These are phyloP conservation scores for Paracamarosporium sp. DNA, from an alignment of 2,329 filamentous ascomycete genomes.

Conservation along the genomic window DNA sequence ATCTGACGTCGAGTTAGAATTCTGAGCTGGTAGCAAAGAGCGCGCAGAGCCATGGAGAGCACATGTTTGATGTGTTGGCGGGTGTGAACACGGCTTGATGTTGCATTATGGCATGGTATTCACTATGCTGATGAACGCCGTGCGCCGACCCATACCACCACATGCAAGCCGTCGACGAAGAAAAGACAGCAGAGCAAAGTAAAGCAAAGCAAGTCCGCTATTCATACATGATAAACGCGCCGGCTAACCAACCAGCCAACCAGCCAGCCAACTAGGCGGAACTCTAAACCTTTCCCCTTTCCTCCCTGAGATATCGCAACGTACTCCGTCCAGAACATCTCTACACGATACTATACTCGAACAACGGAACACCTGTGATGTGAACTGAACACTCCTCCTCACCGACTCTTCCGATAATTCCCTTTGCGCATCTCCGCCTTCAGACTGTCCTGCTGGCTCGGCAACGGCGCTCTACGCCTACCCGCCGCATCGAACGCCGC, in stretches of 20 bases:
- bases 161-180: too few species aligned
- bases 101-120: not conserved
- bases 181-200: too few species aligned
- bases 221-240: not conserved
- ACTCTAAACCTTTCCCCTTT: too few species aligned
- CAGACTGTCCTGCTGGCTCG: conserved; percentile 83
- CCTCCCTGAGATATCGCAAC: too few species aligned
- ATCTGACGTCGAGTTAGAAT: too few species aligned
- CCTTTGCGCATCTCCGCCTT: conserved; percentile 74
- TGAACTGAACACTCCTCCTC: not conserved
- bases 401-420: conserved; percentile 54
- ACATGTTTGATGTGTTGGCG: too few species aligned
- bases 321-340: too few species aligned
- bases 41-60: too few species aligned
- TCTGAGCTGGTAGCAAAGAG: too few species aligned
- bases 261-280: not conserved
- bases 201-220: too few species aligned
- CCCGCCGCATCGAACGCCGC: conserved; percentile 32
- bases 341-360: not conserved
- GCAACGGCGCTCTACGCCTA: conserved; percentile 72
- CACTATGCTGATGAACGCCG: not conserved
- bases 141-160: too few species aligned
- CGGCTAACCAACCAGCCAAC: not conserved
- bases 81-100: not conserved
- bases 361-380: too few species aligned